Evolutionary conservation across 257 asterid species (phyloP).

Genomic region (Penstemon barbatus): DNA sequence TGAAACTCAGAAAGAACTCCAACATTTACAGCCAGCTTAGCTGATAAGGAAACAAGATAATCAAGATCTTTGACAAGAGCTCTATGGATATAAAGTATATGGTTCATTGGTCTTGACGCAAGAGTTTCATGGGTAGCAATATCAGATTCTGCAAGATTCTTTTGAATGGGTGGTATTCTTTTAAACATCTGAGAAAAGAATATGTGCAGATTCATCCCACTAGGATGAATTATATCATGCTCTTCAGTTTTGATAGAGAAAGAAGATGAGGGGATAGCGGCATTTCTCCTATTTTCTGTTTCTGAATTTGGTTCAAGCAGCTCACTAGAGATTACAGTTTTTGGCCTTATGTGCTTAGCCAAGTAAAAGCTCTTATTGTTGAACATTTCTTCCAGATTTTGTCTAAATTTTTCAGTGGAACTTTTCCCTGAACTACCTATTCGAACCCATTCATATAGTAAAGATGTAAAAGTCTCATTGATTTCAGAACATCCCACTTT

Average conservation of each 20-base stretch:
- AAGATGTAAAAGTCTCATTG: conserved; percentile 49
- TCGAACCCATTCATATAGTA: conserved; percentile 60
- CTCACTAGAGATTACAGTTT: conserved; percentile 28
- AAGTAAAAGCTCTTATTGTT: conserved; percentile 55
- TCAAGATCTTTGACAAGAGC: conserved; percentile 69
- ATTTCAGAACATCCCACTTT: conserved; percentile 44
- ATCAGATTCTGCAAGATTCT: conserved; percentile 33
- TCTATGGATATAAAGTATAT: conserved; percentile 58
- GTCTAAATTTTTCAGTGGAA: conserved; percentile 55
- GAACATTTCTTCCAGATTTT: conserved; percentile 54
- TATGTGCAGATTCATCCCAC: conserved; percentile 43
- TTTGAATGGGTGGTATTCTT: conserved; percentile 37
- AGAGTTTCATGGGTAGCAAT: conserved; percentile 29
- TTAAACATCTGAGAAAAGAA: conserved; percentile 56
- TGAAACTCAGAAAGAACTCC: conserved; percentile 50
- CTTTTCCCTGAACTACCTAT: conserved; percentile 69
- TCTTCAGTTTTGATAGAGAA: conserved; percentile 36
- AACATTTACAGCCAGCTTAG: conserved; percentile 50
- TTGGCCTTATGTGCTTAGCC: conserved; percentile 44
- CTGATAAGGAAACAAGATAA: conserved; percentile 49
- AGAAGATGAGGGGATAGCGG: conserved; percentile 42
- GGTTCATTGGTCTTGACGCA: conserved; percentile 66
- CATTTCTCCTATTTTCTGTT: conserved; percentile 22
- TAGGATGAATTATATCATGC: conserved; percentile 36
- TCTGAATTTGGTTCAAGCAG: conserved; percentile 31